Conservation (phyloP, 305 asterid genomes). For the Plantago rigida region DNA sequence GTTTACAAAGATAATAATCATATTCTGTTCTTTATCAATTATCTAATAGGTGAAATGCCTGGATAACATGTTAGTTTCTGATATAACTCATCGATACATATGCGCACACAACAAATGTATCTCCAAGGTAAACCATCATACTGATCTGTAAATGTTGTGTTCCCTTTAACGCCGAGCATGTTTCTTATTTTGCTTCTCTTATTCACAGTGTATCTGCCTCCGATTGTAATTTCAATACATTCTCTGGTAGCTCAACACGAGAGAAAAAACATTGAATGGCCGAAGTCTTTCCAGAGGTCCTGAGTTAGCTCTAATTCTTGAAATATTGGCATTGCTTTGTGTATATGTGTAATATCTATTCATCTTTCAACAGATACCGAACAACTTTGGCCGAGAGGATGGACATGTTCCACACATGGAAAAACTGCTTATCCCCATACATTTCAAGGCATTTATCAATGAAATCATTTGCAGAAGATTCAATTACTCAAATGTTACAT, state of each 20-base stretch:
- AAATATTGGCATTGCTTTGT: conserved; percentile 12
- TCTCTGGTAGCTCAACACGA: conserved; percentile 69
- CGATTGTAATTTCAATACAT: conserved; percentile 62
- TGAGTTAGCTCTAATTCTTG: conserved; percentile 19
- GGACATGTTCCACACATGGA: conserved; percentile 75
- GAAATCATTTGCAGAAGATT: conserved; percentile 72
- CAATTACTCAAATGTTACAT: conserved; percentile 68
- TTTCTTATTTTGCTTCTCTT: conserved; percentile 24
- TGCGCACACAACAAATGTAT: conserved; percentile 78
- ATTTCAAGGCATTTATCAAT: conserved; percentile 85
- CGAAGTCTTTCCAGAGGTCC: conserved; percentile 84
- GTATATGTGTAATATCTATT: conserved; percentile 18
- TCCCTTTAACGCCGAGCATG: conserved; percentile 18
- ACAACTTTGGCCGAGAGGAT: conserved; percentile 55
- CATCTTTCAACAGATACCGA: conserved; percentile 47
- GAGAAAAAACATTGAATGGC: conserved; percentile 81
- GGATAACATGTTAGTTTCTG: conserved; percentile 67
- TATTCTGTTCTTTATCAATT: conserved; percentile 20
- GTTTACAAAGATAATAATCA: conserved; percentile 17
- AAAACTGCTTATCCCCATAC: conserved; percentile 54
- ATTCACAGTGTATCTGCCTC: conserved; percentile 77
- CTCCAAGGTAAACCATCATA: conserved; percentile 56
- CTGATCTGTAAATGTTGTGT: conserved; percentile 21
- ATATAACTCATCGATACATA: conserved; percentile 53
- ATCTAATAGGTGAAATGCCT: conserved; percentile 63